phyloP scores from a whole-genome alignment of 2,329 filamentous ascomycete species.

The Diatrype stigma region DNA sequence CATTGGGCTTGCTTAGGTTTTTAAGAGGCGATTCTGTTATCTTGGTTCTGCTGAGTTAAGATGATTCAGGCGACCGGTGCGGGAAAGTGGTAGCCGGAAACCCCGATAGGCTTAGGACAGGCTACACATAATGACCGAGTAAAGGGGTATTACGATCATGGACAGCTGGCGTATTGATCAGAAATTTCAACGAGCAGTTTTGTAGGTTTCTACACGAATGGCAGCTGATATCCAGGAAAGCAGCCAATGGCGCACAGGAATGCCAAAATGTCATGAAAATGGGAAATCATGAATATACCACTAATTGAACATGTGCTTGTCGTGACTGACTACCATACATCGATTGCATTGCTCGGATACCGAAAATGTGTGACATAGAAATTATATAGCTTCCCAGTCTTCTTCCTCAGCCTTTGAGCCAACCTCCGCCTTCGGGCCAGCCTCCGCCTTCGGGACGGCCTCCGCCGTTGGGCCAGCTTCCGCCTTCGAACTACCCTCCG shows the following conservation, averaged over 20 bases:
- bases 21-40: constrained; percentile 85
- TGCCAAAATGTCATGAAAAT: neutral
- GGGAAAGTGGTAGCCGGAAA: neutral
- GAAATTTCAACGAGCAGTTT: neutral
- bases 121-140: neutral
- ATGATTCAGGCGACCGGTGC: neutral
- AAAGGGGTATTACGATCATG: neutral
- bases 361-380: constrained; percentile 1
- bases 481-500: too few species aligned
- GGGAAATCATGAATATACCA: neutral
- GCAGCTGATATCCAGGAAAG: neutral
- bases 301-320: neutral
- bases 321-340: neutral
- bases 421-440: too few species aligned
- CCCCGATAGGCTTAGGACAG: neutral
- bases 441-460: too few species aligned
- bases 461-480: too few species aligned
- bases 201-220: neutral
- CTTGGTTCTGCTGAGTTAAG: constrained; percentile 74
- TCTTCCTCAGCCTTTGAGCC: constrained; percentile 41
- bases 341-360: constrained; percentile 7
- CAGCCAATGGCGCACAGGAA: neutral
- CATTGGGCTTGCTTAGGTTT: constrained; percentile 53
- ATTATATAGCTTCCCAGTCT: constrained; percentile 31
- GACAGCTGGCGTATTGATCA: neutral